Evolutionary conservation across 1,139 yeast species (phyloP).

Genomic region (Pichia sp.): DNA sequence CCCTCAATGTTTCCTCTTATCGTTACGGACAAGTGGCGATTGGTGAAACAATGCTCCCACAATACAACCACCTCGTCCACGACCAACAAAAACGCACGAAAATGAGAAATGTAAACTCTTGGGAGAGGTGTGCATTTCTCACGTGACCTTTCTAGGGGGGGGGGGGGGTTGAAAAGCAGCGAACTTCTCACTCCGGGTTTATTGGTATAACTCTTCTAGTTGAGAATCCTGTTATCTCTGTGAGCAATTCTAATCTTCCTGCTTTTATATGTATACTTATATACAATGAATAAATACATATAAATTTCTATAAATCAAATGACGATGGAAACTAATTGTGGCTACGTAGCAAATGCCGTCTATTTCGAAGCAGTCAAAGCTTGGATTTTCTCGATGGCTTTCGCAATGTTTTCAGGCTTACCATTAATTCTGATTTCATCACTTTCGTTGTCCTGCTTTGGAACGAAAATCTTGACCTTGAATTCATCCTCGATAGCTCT

Average conservation of each 20-base stretch:
- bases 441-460: conserved; percentile 53
- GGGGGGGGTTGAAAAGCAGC: too few relatives aligned
- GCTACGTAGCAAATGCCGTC: neutral
- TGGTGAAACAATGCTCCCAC: neutral
- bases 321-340: neutral
- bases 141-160: neutral
- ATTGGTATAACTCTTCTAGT: too few relatives aligned
- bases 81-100: neutral
- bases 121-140: neutral
- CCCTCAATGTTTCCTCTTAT: too few relatives aligned
- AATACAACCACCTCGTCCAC: neutral
- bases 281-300: neutral
- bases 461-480: conserved; percentile 62
- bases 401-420: conserved; percentile 56
- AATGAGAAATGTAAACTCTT: neutral
- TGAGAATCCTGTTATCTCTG: too few relatives aligned
- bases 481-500: conserved; percentile 69
- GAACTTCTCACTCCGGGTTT: too few relatives aligned
- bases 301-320: conserved; percentile 3
- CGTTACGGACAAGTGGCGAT: neutral
- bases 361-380: conserved; percentile 43
- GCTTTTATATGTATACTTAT: neutral
- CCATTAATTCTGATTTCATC: conserved; percentile 50
- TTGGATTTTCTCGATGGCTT: conserved; percentile 51
- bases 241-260: neutral